phyloP scores from a whole-genome alignment of 1,139 yeast genomes.

The Pichia sorboxylosa region DNA sequence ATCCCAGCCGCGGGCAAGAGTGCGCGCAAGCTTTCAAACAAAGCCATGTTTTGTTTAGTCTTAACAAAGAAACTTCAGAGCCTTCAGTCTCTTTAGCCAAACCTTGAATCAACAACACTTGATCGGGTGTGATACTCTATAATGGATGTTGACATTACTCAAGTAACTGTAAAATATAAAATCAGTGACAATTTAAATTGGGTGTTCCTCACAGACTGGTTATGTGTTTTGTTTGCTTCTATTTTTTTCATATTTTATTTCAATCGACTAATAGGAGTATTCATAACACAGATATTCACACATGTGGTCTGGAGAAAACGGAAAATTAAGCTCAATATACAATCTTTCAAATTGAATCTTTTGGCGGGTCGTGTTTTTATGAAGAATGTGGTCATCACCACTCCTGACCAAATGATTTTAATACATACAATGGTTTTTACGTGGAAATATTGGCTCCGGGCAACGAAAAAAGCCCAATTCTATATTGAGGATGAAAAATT shows the following conservation, averaged over 20 bases:
- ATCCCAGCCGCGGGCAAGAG: too few species aligned
- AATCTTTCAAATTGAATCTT: conserved; percentile 62
- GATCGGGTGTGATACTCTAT: too few species aligned
- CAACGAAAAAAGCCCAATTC: conserved; percentile 38
- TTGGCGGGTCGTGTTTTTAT: conserved; percentile 76
- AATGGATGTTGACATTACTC: too few species aligned
- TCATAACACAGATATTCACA: conserved; percentile 40
- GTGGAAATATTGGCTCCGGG: conserved; percentile 81
- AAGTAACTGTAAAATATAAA: too few species aligned
- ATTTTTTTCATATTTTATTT: conserved; percentile 64
- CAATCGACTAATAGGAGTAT: conserved; percentile 59
- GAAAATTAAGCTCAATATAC: conserved; percentile 49
- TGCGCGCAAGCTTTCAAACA: too few species aligned
- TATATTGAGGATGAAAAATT: conserved; percentile 18
- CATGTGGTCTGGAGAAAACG: conserved; percentile 52
- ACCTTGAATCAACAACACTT: too few species aligned
- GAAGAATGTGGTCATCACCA: conserved; percentile 60
- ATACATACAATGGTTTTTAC: conserved; percentile 63
- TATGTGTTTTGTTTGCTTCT: conserved; percentile 50
- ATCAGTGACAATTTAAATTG: conserved; percentile 36
- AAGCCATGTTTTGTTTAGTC: too few species aligned
- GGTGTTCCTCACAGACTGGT: conserved; percentile 81
- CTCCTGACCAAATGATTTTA: conserved; percentile 59
- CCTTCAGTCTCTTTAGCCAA: too few species aligned
- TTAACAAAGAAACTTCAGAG: too few species aligned